Conservation (phyloP, 148 eudicot genomes). For the Salicornia ramosissima region DNA sequence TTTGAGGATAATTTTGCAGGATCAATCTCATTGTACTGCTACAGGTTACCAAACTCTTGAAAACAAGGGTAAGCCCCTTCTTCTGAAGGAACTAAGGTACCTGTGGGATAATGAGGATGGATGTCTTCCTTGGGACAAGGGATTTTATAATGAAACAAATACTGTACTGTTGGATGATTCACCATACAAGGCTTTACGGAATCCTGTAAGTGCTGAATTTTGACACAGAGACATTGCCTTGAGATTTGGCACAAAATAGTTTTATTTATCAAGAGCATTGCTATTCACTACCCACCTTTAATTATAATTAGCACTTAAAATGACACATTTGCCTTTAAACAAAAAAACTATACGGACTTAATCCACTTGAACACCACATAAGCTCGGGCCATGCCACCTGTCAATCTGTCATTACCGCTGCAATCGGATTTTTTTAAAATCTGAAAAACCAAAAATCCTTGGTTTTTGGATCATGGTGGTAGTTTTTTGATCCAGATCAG, state of each 20-base stretch:
- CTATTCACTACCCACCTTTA: too few relatives aligned
- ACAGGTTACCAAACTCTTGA: constrained; percentile 54
- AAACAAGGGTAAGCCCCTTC: constrained; percentile 57
- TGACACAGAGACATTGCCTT: not conserved
- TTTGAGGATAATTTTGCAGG: constrained; percentile 35
- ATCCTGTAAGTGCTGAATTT: constrained; percentile 56
- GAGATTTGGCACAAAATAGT: not conserved
- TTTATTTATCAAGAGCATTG: not conserved
- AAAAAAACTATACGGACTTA: too few relatives aligned
- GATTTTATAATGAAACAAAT: constrained; percentile 64
- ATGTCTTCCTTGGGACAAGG: constrained; percentile 67
- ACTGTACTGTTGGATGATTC: constrained; percentile 88
- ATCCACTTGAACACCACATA: too few relatives aligned
- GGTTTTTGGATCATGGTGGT: too few relatives aligned
- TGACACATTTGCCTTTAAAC: too few relatives aligned
- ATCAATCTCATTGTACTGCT: constrained; percentile 69
- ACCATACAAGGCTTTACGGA: constrained; percentile 79
- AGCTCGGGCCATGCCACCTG: too few relatives aligned
- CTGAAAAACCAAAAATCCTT: too few relatives aligned
- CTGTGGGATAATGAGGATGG: constrained; percentile 54
- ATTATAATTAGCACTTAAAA: too few relatives aligned
- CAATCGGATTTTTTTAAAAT: too few relatives aligned
- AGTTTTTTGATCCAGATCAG: too few relatives aligned
- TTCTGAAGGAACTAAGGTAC: constrained; percentile 69
- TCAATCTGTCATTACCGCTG: too few relatives aligned